These are phyloP conservation scores for Fusarium bulbicola DNA, from an alignment of 2,329 filamentous ascomycete genomes.

Conservation along the genomic window DNA sequence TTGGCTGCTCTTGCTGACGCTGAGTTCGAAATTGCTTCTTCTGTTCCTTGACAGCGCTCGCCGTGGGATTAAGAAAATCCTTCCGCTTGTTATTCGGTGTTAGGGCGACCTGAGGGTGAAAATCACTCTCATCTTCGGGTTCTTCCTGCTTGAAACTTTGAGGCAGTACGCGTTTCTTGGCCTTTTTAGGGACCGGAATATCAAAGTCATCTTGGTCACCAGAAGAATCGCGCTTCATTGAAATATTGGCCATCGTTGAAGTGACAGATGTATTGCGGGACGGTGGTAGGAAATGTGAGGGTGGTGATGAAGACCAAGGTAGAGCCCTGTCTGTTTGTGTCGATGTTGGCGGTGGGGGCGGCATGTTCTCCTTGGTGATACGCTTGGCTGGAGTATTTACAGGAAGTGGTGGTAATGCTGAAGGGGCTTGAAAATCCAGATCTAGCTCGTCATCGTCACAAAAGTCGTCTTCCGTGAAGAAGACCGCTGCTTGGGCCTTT, in stretches of 20 bases:
- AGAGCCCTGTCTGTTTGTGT: constrained; percentile 49
- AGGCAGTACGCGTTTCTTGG: constrained; percentile 74
- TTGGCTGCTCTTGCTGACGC: constrained; percentile 50
- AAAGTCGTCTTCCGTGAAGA: constrained; percentile 84
- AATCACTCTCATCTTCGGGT: constrained; percentile 47
- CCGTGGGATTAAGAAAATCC: constrained; percentile 40
- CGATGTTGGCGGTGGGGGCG: constrained; percentile 42
- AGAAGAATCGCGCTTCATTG: constrained; percentile 55
- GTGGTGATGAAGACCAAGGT: constrained; percentile 78
- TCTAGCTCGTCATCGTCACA: constrained; percentile 84
- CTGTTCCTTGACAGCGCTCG: constrained; percentile 64
- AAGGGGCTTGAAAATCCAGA: constrained; percentile 70
- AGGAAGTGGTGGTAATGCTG: constrained; percentile 55
- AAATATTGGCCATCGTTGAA: constrained; percentile 34
- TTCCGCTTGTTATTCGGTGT: constrained; percentile 41
- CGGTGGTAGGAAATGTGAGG: constrained; percentile 57
- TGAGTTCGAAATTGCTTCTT: constrained; percentile 77
- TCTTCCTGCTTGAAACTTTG: constrained; percentile 50
- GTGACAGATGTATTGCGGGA: constrained; percentile 19
- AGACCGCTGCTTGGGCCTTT: constrained; percentile 53
- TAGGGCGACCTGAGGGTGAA: constrained; percentile 16
- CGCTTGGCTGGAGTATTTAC: constrained; percentile 30
- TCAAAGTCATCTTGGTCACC: constrained; percentile 43
- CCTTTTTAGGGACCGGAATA: constrained; percentile 44
- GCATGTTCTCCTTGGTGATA: constrained; percentile 38